A percentile compares a stretch with the other conserved stretches of the same genome.
Conservation (phyloP, 768 basidiomycete species). For the Podaxis pistillaris region DNA sequence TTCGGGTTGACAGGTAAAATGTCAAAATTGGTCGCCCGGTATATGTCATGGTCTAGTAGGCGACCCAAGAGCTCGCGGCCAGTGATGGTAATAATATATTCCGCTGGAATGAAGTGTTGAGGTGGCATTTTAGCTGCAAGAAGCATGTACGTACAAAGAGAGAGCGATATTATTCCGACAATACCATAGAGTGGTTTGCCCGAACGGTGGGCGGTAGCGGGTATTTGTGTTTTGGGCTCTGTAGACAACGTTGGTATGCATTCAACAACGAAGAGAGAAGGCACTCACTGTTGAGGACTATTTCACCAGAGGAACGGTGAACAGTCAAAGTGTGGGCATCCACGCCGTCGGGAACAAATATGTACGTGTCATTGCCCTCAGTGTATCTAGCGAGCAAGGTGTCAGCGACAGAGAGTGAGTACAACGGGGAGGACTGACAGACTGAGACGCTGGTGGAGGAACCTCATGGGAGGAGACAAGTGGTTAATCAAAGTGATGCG, state of each 20-base stretch:
- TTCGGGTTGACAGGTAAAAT: constrained; percentile 83
- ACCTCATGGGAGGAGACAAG: constrained; percentile 49
- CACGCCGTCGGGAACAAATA: constrained; percentile 65
- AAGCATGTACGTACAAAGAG: constrained; percentile 53
- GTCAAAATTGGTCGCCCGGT: constrained; percentile 86
- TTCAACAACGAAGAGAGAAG: constrained; percentile 8
- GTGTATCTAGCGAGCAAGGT: constrained; percentile 47
- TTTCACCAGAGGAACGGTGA: constrained; percentile 72
- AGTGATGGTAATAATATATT: constrained; percentile 89
- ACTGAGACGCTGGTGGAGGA: constrained; percentile 71
- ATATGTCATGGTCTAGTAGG: constrained; percentile 84
- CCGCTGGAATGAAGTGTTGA: constrained; percentile 53
- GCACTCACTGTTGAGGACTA: constrained; percentile 63
- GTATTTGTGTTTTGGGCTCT: constrained; percentile 57
- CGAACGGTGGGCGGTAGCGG: constrained; percentile 55
- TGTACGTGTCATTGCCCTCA: constrained; percentile 73
- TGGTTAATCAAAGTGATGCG: constrained; percentile 28
- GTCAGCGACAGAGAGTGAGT: constrained; percentile 16
- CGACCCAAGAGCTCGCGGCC: constrained; percentile 75
- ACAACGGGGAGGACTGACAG: constrained; percentile 42
- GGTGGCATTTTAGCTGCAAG: background rate
- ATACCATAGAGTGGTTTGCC: constrained; percentile 73
- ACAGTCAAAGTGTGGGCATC: constrained; percentile 69
- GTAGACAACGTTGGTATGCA: constrained; percentile 3
- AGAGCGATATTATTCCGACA: constrained; percentile 72